Base-by-base conservation (phyloP, 2,329 filamentous ascomycete genomes). In the Aureobasidium melanogenum region DNA sequence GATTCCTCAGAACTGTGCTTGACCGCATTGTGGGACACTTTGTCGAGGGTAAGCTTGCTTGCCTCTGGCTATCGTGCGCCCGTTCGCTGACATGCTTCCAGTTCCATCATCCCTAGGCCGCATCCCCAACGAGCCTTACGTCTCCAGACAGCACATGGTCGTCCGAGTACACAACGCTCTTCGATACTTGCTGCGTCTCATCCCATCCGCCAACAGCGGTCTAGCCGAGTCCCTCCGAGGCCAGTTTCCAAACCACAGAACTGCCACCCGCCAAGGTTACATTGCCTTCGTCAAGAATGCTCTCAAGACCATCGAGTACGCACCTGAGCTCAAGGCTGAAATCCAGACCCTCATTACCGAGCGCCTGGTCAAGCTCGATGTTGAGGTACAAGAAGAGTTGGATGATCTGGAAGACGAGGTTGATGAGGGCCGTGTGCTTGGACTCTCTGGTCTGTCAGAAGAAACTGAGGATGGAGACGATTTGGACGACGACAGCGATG, bases 361-460 rank as follows among this genome's bases (percentile, higher is more conserved):
- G 67, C 87, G 89, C 64, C 81, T 97, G 8, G 90, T 97, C 69
- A 94, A 94, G 74, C 89, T 97, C 62, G 94, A 99, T 71, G 91
- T 96, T 1, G 89, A 97, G 71, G 94, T 97, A 73, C 93, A 97
- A 74, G 84, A 92, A 54, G 92, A 97, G 69, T 79, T 97, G 69
- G 91, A 97, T 64, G 92, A 97, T 67, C 78, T 96, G 64, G 93
- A 97, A 64, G 93, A 97, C 65, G 89, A 95, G 60, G 81, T 91
- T 10, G 88, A 91, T 60, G 85, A 91, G 26, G 84, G 86, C 58
- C 83, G 93, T 19, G 80, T 89, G 80, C 70, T 83, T 80, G 55
- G 72, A 82, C 56, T 59, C 19, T 71, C 60, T 10, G 74, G 30
- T 12, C 24, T 60, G 22, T 32, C 36, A 26, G 63, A 30, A 26